These are phyloP conservation scores for Fusarium paranaense DNA, from an alignment of 2,329 filamentous ascomycete species.

Conservation along the genomic window DNA sequence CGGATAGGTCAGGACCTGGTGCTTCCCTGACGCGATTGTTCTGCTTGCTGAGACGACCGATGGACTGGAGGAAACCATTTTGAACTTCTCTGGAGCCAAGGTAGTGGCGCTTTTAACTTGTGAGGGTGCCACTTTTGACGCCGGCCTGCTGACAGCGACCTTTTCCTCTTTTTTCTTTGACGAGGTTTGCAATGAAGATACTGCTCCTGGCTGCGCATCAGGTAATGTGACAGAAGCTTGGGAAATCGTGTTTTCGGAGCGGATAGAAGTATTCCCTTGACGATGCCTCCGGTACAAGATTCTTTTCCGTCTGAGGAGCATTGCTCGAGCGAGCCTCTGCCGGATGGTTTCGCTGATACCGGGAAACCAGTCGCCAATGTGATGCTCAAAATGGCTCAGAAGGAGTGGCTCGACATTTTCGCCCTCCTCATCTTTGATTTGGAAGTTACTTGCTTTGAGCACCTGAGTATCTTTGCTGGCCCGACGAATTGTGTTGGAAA, in stretches of 20 bases:
- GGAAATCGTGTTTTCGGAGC: not conserved
- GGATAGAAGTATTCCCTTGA: not conserved
- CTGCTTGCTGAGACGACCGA: conserved; percentile 9
- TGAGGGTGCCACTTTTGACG: not conserved
- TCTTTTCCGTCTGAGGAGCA: conserved; percentile 26
- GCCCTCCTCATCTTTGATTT: conserved; percentile 22
- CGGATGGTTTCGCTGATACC: not conserved
- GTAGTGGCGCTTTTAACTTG: conserved; percentile 6
- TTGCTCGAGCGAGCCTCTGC: conserved; percentile 8
- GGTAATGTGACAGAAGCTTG: not conserved
- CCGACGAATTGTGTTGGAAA: conserved; percentile 27
- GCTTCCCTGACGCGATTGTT: conserved; percentile 1
- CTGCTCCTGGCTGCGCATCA: not conserved
- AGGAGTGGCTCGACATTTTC: conserved; percentile 13
- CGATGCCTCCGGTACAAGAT: conserved; percentile 20
- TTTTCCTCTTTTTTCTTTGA: not conserved
- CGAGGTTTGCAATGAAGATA: not conserved
- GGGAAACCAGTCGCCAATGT: conserved; percentile 24
- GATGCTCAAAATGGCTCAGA: not conserved
- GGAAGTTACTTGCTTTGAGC: conserved; percentile 10
- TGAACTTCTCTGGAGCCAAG: not conserved
- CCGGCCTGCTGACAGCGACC: not conserved
- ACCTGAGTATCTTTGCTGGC: conserved; percentile 18
- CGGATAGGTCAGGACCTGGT: conserved; percentile 2
- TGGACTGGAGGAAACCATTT: not conserved